phyloP scores from a whole-genome alignment of 495 filamentous ascomycete genomes.

The Cryomyces minteri region DNA sequence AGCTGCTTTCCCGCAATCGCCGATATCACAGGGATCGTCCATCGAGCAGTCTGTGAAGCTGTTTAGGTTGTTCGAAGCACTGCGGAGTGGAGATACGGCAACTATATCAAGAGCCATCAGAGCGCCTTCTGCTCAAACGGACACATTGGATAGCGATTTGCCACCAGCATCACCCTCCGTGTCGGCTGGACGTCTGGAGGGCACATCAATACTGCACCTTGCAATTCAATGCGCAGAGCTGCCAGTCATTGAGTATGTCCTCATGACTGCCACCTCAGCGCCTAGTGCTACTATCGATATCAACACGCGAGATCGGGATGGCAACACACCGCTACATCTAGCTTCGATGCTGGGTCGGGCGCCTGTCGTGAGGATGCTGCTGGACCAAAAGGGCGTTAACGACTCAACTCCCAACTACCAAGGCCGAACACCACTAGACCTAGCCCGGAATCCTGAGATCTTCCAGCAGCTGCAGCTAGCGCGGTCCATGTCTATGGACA shows the following conservation, averaged over 20 bases:
- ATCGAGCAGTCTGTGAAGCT: conserved; percentile 89
- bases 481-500: conserved; percentile 75
- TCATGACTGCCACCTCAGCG: conserved; percentile 42
- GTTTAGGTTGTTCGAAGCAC: conserved; percentile 82
- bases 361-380: conserved; percentile 58
- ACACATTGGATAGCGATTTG: neutral
- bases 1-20: conserved; percentile 18
- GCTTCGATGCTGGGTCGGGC: conserved; percentile 66
- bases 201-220: conserved; percentile 77
- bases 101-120: conserved; percentile 79
- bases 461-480: conserved; percentile 90
- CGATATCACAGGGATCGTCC: conserved; percentile 27
- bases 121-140: conserved; percentile 25
- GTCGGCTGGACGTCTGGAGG: conserved; percentile 35
- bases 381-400: conserved; percentile 66
- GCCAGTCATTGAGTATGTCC: conserved; percentile 87
- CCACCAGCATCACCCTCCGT: conserved; percentile 16
- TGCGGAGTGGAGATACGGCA: conserved; percentile 76
- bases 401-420: conserved; percentile 82
- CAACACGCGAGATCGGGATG: conserved; percentile 79
- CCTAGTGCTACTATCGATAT: conserved; percentile 45
- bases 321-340: conserved; percentile 83
- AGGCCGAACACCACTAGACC: conserved; percentile 70
- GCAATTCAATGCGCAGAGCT: conserved; percentile 94
- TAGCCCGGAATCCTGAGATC: conserved; percentile 80